Conservation (phyloP, 129 eudicot species). For the Flaveria robusta region DNA sequence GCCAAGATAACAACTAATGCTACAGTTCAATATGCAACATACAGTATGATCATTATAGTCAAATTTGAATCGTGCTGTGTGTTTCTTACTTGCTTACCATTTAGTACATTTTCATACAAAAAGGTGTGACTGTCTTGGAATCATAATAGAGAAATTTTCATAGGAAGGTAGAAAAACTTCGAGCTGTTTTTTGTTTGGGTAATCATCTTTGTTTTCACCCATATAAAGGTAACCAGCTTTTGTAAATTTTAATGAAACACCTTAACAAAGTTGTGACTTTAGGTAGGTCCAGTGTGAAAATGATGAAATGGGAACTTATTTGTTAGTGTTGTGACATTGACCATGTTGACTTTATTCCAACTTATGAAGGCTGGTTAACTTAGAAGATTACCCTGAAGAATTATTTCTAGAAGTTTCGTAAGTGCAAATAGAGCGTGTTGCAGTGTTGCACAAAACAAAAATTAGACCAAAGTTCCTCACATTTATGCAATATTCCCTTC, state of each 20-base stretch:
- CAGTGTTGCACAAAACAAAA: background rate
- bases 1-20: background rate
- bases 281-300: background rate
- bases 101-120: background rate
- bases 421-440: background rate
- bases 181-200: background rate
- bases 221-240: background rate
- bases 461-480: background rate
- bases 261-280: background rate
- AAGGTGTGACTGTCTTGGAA: background rate
- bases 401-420: background rate
- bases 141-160: background rate
- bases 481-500: background rate
- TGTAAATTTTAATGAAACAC: background rate
- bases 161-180: background rate
- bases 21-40: constrained; percentile 2
- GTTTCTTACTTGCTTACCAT: background rate
- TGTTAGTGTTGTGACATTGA: background rate
- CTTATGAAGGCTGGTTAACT: background rate
- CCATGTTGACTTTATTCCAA: background rate
- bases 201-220: background rate
- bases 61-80: background rate
- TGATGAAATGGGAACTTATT: background rate
- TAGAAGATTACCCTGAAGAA: background rate
- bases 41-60: background rate